Percentiles rank a stretch among this genome's conserved stretches.
phyloP scores from a whole-genome alignment of 495 filamentous ascomycete genomes.

The Aspergillus campestris region DNA sequence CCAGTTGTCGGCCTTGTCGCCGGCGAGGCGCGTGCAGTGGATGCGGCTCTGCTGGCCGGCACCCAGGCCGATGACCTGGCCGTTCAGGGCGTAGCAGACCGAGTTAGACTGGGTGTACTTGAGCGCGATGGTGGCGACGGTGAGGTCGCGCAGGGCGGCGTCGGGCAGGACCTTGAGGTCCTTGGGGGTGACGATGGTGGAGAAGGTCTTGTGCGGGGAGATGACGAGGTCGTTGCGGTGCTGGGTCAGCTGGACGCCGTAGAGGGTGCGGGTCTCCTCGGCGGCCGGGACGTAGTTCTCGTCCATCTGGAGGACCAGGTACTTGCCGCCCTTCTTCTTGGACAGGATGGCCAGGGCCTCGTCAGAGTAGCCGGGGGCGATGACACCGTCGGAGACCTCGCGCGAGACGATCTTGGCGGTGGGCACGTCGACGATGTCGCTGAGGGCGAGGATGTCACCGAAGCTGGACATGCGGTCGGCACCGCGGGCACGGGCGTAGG shows the following conservation, averaged over 20 bases:
- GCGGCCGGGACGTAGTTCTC: conserved; percentile 67
- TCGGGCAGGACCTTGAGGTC: conserved; percentile 63
- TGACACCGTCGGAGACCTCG: conserved; percentile 94
- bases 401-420: conserved; percentile 96
- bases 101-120: conserved; percentile 99
- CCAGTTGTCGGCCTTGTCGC: conserved; percentile 99
- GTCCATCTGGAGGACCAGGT: conserved; percentile 93
- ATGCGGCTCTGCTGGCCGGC: conserved; percentile 96
- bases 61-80: conserved; percentile 88
- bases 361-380: conserved; percentile 76
- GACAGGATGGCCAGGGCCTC: conserved; percentile 84
- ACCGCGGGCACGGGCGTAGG: conserved; percentile 89
- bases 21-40: conserved; percentile 96
- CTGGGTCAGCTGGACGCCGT: conserved; percentile 78
- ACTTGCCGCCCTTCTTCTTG: conserved; percentile 98
- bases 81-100: conserved; percentile 93
- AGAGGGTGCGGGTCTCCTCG: conserved; percentile 76
- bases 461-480: conserved; percentile 97
- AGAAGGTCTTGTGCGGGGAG: conserved; percentile 74
- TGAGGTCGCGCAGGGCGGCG: conserved; percentile 77
- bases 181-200: conserved; percentile 74
- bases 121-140: conserved; percentile 89
- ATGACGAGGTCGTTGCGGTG: conserved; percentile 87
- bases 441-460: conserved; percentile 91
- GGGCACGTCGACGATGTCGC: conserved; percentile 76